These are phyloP conservation scores for Serendipita sp. DNA, from an alignment of 768 basidiomycete genomes.

Conservation along the genomic window DNA sequence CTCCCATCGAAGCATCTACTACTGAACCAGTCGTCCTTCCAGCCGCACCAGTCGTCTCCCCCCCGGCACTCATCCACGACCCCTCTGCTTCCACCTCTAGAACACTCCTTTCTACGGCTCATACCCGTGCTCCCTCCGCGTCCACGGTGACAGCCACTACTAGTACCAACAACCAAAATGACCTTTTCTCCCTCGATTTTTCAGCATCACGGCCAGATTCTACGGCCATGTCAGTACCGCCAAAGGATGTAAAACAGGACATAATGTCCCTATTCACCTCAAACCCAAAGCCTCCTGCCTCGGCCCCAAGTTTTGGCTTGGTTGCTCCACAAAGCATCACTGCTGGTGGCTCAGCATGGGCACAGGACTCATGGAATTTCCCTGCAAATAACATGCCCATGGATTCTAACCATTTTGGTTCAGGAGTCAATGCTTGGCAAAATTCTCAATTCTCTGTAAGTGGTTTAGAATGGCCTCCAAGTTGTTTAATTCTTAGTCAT, in stretches of 20 bases:
- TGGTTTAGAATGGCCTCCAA: neutral
- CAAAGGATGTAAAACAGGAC: slow-evolving; percentile 68
- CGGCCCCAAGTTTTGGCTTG: slow-evolving; percentile 16
- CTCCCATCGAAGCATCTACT: neutral
- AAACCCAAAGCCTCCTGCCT: slow-evolving; percentile 20
- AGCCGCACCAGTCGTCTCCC: slow-evolving; percentile 9
- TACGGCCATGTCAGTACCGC: slow-evolving; percentile 20
- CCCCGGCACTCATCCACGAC: slow-evolving; percentile 13
- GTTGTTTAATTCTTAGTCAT: slow-evolving; percentile 19
- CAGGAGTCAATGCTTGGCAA: neutral
- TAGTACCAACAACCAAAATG: slow-evolving; percentile 27
- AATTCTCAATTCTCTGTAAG: slow-evolving; percentile 4
- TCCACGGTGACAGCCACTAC: slow-evolving; percentile 4
- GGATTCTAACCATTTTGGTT: slow-evolving; percentile 5
- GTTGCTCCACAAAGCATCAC: slow-evolving; percentile 18
- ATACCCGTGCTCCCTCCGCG: neutral
- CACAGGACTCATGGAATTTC: slow-evolving; percentile 24
- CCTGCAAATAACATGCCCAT: slow-evolving; percentile 41
- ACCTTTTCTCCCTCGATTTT: slow-evolving; percentile 78
- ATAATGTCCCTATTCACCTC: slow-evolving; percentile 69
- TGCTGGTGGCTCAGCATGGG: slow-evolving; percentile 36
- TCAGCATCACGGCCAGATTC: slow-evolving; percentile 29
- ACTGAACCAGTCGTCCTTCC: neutral
- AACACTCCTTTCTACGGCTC: neutral
- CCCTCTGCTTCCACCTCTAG: neutral